Evolutionary conservation across 305 asterid genomes (phyloP).

Genomic region (Fraxinus xanthoxyloides): DNA sequence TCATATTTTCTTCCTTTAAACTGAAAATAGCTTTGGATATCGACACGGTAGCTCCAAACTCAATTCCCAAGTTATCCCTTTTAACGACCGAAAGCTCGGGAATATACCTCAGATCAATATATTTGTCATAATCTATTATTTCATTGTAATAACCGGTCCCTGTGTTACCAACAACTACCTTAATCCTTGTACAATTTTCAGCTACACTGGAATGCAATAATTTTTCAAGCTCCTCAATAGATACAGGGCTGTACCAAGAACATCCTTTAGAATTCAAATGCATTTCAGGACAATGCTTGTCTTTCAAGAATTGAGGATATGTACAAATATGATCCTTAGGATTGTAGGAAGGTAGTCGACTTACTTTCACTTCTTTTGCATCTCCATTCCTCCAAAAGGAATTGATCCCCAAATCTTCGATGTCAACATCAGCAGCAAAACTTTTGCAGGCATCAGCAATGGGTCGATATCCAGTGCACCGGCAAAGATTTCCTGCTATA

Average conservation of each 20-base stretch:
- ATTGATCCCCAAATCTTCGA: constrained; percentile 76
- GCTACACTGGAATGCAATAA: constrained; percentile 35
- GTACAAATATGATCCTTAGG: constrained; percentile 26
- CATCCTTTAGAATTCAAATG: constrained; percentile 37
- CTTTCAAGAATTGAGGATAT: constrained; percentile 39
- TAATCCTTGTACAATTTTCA: constrained; percentile 28
- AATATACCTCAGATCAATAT: constrained; percentile 61
- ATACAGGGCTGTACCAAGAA: constrained; percentile 61
- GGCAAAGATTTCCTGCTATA: constrained; percentile 68
- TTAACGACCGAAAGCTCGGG: constrained; percentile 57
- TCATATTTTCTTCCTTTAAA: constrained; percentile 37
- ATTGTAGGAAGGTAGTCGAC: constrained; percentile 43
- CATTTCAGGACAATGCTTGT: constrained; percentile 20
- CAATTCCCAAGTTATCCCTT: constrained; percentile 39
- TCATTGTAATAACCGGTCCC: constrained; percentile 67
- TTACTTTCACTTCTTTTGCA: constrained; percentile 30
- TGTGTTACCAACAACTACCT: constrained; percentile 71
- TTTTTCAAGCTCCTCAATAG: constrained; percentile 46
- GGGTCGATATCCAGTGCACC: constrained; percentile 85
- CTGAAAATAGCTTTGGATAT: constrained; percentile 49
- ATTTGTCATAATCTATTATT: constrained; percentile 32
- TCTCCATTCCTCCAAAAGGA: constrained; percentile 65
- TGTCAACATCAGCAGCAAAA: constrained; percentile 43
- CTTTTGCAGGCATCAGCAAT: constrained; percentile 63
- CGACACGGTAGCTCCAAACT: constrained; percentile 67